Base-by-base conservation (phyloP, 164 flowering plant species). In the Akebia trifoliata region DNA sequence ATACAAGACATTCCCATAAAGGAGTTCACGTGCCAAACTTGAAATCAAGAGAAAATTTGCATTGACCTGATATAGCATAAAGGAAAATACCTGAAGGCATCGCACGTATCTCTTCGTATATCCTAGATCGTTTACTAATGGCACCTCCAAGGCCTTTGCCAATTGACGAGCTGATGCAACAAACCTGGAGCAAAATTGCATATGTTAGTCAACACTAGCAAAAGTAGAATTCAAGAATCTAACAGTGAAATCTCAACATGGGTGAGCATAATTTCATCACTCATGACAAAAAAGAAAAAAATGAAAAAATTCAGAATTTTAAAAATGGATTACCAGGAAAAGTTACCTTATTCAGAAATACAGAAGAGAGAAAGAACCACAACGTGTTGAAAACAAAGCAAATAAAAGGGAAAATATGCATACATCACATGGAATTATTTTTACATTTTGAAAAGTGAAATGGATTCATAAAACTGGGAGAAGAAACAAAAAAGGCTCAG, bases 91-190 rank as follows among this genome's bases (percentile, higher is more conserved):
- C 99, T 94, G 99, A 57, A 94, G 94, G 70, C 99, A 94, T 12
- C 99, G 82, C 18, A 94, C 94, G 54, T 94, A 94, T 94, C 99
- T 77, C 76, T 94, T 94, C n/a, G 99, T 94, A 68, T 94, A 94
- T 52, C 99, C 99, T 61, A 94, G 74, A 72, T 94, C 99, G 76
- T 94, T 94, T 34, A 94, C 99, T 59, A 90, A 67, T 15, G 99
- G 99, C 47, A 88, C 97, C 74, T 94, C 99, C 81, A 94, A 71
- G n/a, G 96, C 83, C 73, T 94, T 94, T 34, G 96, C 94, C 62
- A 73, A 66, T 46, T 73, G 73, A 43, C 72, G 71, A 46, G 77
- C 74, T 24, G 72, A 69, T 48, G 69, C 59, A 64, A 67, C 72
- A 78, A 85, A 85, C 83, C 92, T 85, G 66, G 45, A 71, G 36